These are phyloP conservation scores for Sporothrix schenckii DNA, from an alignment of 2,329 filamentous ascomycete species.

Conservation along the genomic window DNA sequence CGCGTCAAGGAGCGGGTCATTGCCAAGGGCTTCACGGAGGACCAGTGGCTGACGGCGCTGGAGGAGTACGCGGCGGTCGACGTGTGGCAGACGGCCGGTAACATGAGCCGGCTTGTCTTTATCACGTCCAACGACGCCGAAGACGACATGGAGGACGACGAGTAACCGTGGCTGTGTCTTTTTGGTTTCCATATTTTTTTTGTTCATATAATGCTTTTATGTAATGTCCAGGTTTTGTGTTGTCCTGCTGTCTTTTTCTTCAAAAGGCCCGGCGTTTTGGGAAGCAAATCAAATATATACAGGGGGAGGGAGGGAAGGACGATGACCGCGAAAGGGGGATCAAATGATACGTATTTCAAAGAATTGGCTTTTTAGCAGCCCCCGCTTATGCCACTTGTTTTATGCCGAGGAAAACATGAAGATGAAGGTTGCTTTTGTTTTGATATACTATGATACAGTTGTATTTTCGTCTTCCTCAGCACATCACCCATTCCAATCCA, in stretches of 20 bases:
- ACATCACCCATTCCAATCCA: background rate
- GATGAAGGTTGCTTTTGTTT: constrained; percentile 24
- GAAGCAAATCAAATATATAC: constrained; percentile 19
- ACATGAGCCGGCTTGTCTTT: constrained; percentile 71
- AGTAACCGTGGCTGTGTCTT: background rate
- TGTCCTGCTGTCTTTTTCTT: background rate
- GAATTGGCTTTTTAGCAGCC: background rate
- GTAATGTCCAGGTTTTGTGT: constrained; percentile 3
- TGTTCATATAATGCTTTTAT: background rate
- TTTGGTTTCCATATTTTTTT: background rate
- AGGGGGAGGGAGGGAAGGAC: constrained; percentile 3
- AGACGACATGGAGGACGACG: constrained; percentile 51
- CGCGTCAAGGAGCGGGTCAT: constrained; percentile 89
- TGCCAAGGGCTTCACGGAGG: constrained; percentile 94
- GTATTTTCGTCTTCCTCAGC: background rate
- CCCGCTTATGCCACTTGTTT: background rate
- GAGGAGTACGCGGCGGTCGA: constrained; percentile 87
- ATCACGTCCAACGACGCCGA: constrained; percentile 60
- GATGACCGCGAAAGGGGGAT: background rate
- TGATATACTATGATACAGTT: constrained; percentile 26
- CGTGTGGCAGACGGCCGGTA: constrained; percentile 79
- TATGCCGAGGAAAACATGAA: background rate
- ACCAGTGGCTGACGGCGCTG: constrained; percentile 84
- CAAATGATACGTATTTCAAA: background rate
- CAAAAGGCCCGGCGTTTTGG: constrained; percentile 30